A percentile compares a stretch with the other conserved stretches of the same genome.
Conservation (phyloP, 495 filamentous ascomycete species). For the Immersiella caudata region DNA sequence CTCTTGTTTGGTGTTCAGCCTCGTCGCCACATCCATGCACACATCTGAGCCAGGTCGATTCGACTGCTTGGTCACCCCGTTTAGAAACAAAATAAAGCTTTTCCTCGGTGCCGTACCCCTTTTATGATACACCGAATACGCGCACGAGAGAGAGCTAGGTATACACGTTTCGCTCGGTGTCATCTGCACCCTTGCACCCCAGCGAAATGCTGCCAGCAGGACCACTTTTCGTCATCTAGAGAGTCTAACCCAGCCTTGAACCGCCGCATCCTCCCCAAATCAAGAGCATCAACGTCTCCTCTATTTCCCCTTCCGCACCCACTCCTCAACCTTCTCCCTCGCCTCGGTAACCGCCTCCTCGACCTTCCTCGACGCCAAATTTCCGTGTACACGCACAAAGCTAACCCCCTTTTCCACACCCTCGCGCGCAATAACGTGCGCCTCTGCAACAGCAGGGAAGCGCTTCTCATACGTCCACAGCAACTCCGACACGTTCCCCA, state of each 20-base stretch:
- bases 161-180: conserved; percentile 2
- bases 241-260: conserved; percentile 7
- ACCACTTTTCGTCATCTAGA: background rate
- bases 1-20: background rate
- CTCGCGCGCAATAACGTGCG: conserved; percentile 69
- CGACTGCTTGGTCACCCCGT: background rate
- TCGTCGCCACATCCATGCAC: background rate
- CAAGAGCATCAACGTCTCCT: background rate
- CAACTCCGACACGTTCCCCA: conserved; percentile 80
- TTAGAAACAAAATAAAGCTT: conserved; percentile 13
- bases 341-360: conserved; percentile 74
- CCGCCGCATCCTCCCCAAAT: background rate
- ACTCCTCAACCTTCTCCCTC: conserved; percentile 76
- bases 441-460: conserved; percentile 75
- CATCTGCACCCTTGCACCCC: background rate
- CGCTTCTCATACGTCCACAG: conserved; percentile 87
- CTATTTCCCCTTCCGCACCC: conserved; percentile 87
- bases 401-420: conserved; percentile 67
- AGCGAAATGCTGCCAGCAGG: background rate
- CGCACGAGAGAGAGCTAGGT: background rate
- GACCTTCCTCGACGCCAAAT: conserved; percentile 69
- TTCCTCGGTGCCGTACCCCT: conserved; percentile 5
- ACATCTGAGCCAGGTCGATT: background rate
- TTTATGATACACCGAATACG: background rate
- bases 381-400: conserved; percentile 70